Conservation (phyloP, 345 rosid genomes). For the Clausena lansium region DNA sequence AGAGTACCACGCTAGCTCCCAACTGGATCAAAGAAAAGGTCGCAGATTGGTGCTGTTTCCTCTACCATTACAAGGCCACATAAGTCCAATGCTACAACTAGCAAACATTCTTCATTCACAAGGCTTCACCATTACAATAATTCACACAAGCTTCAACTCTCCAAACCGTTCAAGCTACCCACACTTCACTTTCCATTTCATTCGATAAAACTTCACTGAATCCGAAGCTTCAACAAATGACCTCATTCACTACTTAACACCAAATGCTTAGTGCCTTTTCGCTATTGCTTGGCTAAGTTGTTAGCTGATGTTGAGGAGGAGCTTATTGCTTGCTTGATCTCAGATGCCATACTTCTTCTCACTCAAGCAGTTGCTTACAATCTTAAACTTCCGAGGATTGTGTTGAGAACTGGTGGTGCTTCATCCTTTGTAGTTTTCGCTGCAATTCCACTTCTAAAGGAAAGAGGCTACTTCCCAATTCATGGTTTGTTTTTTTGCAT, state of each 20-base stretch:
- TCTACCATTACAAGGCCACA: slow-evolving; percentile 33
- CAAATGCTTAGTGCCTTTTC: slow-evolving; percentile 19
- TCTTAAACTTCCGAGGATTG: slow-evolving; percentile 26
- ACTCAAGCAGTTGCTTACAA: slow-evolving; percentile 29
- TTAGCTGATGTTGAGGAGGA: slow-evolving; percentile 11
- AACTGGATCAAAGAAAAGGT: slow-evolving; percentile 13
- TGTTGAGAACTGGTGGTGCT: slow-evolving; percentile 32
- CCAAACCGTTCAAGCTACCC: slow-evolving; percentile 32
- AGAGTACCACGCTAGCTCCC: not conserved
- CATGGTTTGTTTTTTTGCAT: slow-evolving; percentile 13
- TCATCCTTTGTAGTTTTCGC: slow-evolving; percentile 29
- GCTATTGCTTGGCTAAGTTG: slow-evolving; percentile 23
- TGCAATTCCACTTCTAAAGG: slow-evolving; percentile 29
- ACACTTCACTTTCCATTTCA: slow-evolving; percentile 27
- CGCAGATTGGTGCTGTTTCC: slow-evolving; percentile 31
- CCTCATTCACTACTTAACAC: slow-evolving; percentile 11
- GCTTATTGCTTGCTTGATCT: slow-evolving; percentile 24
- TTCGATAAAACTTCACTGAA: slow-evolving; percentile 17
- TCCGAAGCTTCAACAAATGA: slow-evolving; percentile 12
- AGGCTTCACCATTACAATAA: slow-evolving; percentile 33
- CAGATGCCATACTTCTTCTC: slow-evolving; percentile 28
- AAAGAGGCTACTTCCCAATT: slow-evolving; percentile 32
- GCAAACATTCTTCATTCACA: slow-evolving; percentile 27
- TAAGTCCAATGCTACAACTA: slow-evolving; percentile 39
- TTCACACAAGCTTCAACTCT: slow-evolving; percentile 34